Percentiles rank a stretch among this genome's conserved stretches.
phyloP scores from a whole-genome alignment of 2,329 filamentous ascomycete genomes.

The Pseudogymnoascus sp. region DNA sequence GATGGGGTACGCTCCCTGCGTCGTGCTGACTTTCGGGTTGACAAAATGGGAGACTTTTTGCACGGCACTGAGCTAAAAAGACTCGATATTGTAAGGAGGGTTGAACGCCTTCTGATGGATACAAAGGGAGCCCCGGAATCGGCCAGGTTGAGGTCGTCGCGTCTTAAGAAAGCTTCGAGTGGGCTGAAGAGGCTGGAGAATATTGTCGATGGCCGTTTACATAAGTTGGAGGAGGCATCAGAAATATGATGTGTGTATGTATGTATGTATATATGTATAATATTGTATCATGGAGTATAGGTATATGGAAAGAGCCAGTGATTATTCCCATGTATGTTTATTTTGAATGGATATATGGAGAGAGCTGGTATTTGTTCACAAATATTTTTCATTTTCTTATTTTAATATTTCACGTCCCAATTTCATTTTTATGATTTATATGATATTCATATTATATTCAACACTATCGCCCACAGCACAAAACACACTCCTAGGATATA shows the following conservation, averaged over 20 bases:
- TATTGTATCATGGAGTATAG: not conserved
- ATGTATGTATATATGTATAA: not conserved
- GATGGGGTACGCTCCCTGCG: not conserved
- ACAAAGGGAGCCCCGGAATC: not conserved
- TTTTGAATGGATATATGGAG: too few species aligned
- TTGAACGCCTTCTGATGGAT: not conserved
- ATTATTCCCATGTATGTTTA: not conserved
- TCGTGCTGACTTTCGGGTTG: not conserved
- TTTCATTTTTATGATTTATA: not conserved
- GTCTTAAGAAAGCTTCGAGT: not conserved
- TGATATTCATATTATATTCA: not conserved
- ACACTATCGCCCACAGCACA: not conserved
- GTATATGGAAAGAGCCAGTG: not conserved
- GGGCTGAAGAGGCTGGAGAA: not conserved
- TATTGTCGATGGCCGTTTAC: not conserved
- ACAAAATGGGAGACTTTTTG: not conserved
- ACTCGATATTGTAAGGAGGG: not conserved
- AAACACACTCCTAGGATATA: not conserved
- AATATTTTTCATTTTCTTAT: not conserved
- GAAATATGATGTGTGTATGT: not conserved
- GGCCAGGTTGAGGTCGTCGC: not conserved
- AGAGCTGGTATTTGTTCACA: too few species aligned
- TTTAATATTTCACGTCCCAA: not conserved
- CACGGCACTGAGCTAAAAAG: not conserved
- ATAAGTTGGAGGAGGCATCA: not conserved